Conservation (phyloP, 257 asterid species). For the Jacaranda copaia region DNA sequence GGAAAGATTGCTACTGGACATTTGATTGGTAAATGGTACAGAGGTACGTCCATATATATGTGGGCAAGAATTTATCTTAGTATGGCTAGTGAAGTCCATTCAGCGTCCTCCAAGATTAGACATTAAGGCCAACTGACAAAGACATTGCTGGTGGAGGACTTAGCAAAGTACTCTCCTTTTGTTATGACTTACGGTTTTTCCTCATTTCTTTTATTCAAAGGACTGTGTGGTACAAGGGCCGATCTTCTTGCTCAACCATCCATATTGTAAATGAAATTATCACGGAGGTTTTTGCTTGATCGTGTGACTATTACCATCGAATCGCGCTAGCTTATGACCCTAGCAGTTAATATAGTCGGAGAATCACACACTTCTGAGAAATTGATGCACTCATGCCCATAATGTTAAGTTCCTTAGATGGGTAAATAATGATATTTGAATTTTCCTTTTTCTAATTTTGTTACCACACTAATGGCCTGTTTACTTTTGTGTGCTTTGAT, state of each 20-base stretch:
- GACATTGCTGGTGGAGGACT: conserved; percentile 35
- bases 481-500: too few species aligned
- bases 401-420: too few species aligned
- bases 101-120: conserved; percentile 11
- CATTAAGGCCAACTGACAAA: conserved; percentile 7
- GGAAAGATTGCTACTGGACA: conserved; percentile 22
- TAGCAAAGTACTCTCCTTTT: not conserved
- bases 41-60: not conserved
- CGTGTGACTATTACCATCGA: not conserved
- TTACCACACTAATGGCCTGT: too few species aligned
- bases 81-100: conserved; percentile 27
- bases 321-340: not conserved
- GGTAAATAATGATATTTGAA: too few species aligned
- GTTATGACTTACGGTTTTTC: not conserved
- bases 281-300: not conserved
- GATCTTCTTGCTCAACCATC: not conserved
- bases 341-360: too few species aligned
- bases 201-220: not conserved
- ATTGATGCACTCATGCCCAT: too few species aligned
- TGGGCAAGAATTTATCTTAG: conserved; percentile 20
- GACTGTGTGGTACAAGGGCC: not conserved
- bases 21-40: not conserved
- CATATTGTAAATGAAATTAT: too few species aligned
- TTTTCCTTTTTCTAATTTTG: too few species aligned
- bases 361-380: too few species aligned